Percentiles rank a stretch among this genome's conserved stretches.
Conservation (phyloP, 306 rosid species). For the Fagus crenata region DNA sequence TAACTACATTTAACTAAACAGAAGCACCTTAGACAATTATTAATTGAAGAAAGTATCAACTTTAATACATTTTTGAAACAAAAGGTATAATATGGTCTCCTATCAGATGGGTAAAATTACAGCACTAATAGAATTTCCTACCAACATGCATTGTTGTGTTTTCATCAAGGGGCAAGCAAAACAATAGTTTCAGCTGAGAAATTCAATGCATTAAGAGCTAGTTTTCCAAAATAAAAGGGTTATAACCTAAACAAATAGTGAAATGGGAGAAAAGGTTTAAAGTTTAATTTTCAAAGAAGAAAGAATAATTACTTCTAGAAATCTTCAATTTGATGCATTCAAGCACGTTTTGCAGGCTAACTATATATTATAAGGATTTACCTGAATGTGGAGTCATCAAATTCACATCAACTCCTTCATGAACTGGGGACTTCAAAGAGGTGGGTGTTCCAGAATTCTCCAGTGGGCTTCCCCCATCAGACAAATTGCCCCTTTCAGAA, state of each 20-base stretch:
- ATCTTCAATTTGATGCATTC: background rate
- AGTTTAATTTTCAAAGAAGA: background rate
- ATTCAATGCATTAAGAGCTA: background rate
- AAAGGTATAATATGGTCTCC: background rate
- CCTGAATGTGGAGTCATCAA: slow-evolving; percentile 59
- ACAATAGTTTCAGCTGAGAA: background rate
- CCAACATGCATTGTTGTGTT: background rate
- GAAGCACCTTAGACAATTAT: background rate
- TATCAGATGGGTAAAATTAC: background rate
- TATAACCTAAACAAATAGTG: background rate
- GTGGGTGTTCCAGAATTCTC: slow-evolving; percentile 52
- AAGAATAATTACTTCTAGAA: background rate
- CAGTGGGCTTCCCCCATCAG: slow-evolving; percentile 53
- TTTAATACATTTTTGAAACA: background rate
- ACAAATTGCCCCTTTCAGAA: slow-evolving; percentile 63
- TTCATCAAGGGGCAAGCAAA: background rate
- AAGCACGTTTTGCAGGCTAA: background rate
- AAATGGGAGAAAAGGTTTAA: background rate
- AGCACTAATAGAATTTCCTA: too few relatives aligned
- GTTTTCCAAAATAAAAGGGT: background rate
- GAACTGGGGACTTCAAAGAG: slow-evolving; percentile 58
- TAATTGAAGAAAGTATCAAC: background rate
- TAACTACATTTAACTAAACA: background rate
- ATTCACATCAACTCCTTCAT: slow-evolving; percentile 39
- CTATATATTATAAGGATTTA: slow-evolving; percentile 19